Evolutionary conservation across 176 grass and related monocot species (phyloP).

Genomic region (Alloteropsis semialata): DNA sequence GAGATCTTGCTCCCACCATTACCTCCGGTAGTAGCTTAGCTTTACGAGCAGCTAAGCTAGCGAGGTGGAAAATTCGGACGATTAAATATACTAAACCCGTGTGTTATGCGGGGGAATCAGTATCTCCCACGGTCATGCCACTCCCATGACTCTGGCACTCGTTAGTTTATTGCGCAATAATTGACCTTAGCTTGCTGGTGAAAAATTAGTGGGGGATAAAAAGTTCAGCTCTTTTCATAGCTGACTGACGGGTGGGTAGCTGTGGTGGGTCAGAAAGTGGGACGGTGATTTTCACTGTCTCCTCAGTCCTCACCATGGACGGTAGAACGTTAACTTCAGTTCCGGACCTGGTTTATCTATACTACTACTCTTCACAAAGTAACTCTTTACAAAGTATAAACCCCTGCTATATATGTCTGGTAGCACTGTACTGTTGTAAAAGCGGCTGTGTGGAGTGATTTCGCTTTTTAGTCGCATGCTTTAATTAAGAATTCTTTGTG

Average conservation of each 20-base stretch:
- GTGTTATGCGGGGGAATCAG: slow-evolving; percentile 30
- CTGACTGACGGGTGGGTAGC: not conserved
- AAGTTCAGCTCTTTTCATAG: not conserved
- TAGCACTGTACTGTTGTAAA: too few relatives aligned
- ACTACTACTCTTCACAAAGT: too few relatives aligned
- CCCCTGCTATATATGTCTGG: too few relatives aligned
- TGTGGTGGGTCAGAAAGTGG: not conserved
- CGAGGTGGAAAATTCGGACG: not conserved
- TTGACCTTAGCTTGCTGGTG: not conserved
- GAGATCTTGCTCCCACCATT: slow-evolving; percentile 26
- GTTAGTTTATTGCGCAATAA: not conserved
- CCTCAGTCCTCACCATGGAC: not conserved
- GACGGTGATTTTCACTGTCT: not conserved
- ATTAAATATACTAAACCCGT: not conserved
- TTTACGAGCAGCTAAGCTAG: not conserved
- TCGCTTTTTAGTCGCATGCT: not conserved
- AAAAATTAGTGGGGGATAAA: not conserved
- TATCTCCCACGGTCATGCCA: not conserved
- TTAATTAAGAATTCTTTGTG: not conserved
- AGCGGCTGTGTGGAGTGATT: not conserved
- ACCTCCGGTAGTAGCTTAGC: too few relatives aligned
- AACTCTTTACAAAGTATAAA: too few relatives aligned
- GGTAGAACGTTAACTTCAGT: too few relatives aligned
- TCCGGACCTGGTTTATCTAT: too few relatives aligned
- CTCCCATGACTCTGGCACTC: slow-evolving; percentile 27